Evolutionary conservation across 129 eudicot species (phyloP).

Genomic region (Sambucus nigra): DNA sequence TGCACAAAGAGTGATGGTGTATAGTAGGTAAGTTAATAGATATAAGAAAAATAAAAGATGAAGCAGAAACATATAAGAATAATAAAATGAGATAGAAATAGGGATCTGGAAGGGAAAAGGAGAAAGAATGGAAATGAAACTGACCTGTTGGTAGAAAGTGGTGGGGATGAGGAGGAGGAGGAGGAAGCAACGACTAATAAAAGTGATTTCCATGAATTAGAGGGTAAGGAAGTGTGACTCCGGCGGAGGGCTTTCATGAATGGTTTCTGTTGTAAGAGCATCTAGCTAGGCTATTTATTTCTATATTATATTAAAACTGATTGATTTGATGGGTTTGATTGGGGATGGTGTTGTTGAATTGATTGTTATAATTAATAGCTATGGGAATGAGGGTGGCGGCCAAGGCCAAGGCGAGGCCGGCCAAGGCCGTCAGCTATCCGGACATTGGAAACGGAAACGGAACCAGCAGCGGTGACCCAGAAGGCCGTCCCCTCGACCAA

Average conservation of each 20-base stretch:
- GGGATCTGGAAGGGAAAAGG: conserved; percentile 17
- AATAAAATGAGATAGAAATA: not conserved
- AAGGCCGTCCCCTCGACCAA: not conserved
- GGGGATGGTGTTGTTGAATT: not conserved
- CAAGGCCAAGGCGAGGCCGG: conserved; percentile 31
- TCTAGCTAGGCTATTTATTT: conserved; percentile 14
- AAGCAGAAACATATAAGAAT: not conserved
- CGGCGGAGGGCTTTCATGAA: conserved; percentile 63
- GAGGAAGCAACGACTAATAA: conserved; percentile 63
- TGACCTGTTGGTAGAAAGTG: conserved; percentile 60
- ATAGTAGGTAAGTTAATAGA: too few species aligned
- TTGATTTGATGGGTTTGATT: not conserved
- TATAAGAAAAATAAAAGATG: not conserved
- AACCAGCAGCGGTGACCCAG: not conserved
- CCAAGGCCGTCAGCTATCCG: conserved; percentile 44
- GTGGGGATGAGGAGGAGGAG: conserved; percentile 54
- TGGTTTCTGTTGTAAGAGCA: conserved; percentile 59
- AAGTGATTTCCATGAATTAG: conserved; percentile 44
- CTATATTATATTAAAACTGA: conserved; percentile 12
- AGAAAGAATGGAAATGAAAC: conserved; percentile 22
- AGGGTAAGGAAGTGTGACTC: conserved; percentile 53
- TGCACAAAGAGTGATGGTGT: too few species aligned
- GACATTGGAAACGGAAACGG: conserved; percentile 5
- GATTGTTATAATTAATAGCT: conserved; percentile 38
- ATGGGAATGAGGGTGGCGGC: conserved; percentile 55